Base-by-base conservation (phyloP, 1,284 basidiomycete species). In the Volvariella volvacea region DNA sequence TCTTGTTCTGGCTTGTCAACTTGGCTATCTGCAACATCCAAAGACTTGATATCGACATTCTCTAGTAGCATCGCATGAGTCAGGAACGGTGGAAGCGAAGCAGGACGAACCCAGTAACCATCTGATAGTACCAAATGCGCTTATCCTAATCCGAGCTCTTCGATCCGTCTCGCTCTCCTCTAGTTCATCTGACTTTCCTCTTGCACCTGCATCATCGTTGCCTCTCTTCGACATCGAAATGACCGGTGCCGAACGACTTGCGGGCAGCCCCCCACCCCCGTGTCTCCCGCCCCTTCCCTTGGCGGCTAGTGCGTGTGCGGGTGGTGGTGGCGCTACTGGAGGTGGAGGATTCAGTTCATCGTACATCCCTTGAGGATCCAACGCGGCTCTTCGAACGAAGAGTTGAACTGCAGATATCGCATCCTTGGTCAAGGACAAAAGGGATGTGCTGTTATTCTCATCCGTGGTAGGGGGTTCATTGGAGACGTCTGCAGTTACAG, bases 151-250 rank as follows among this genome's bases (percentile, higher is more conserved):
- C 42, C 90, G 70, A 0, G 84, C 86, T 50, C 73, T 75, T 36
- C 83, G 66, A 56, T 93, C 90, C 21, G 66, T 61, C 32, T 81
- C 78, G 28, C 62, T 74, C 60, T 88, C 86, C 44, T 85, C 82
- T 2, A 73, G 67, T 25, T 73, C 73, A 14, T 85, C 83, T 0
- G 62, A 51, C 50, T 71, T 74, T 39, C 65, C 57, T 2, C 74
- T 64, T 1, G 58, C 7, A 6, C 45, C 46, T 10, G 48, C 39
- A 14, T 68, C 64, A 7, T 50, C 40, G 14, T 54, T 54, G 38
- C 51, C 44, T 48, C 49, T 39, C 47, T 48, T 15, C 47, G 45
- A 36, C 48, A 28, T 28, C 25, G 25, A 28, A 12, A 28, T 49
- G 20, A 52, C 49, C 25, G 56, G 22, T 21, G 37, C 40, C 52